Evolutionary conservation across 1,284 basidiomycete genomes (phyloP).

Genomic region (Cryptococcus sp.): DNA sequence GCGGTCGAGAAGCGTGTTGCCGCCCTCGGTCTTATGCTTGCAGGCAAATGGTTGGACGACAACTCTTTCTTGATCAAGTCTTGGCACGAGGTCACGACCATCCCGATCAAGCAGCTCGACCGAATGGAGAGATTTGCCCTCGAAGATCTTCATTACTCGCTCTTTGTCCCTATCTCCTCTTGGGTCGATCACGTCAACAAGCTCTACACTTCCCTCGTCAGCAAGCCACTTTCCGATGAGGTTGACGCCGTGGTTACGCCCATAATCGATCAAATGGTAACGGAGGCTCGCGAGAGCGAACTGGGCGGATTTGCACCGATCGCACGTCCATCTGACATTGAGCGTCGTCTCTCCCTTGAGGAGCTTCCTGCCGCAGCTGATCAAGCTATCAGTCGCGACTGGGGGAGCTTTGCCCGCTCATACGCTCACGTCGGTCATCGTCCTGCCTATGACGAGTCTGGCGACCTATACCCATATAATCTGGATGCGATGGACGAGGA

Average conservation of each 20-base stretch:
- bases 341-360: slow-evolving; percentile 10
- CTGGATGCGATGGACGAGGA: slow-evolving; percentile 10
- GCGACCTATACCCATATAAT: neutral
- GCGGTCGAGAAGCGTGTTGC: slow-evolving; percentile 57
- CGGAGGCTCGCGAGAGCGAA: slow-evolving; percentile 27
- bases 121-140: slow-evolving; percentile 39
- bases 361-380: slow-evolving; percentile 25
- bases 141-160: slow-evolving; percentile 33
- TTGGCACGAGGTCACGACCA: slow-evolving; percentile 58
- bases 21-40: slow-evolving; percentile 80
- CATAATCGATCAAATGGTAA: slow-evolving; percentile 25
- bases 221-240: slow-evolving; percentile 13
- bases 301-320: slow-evolving; percentile 11
- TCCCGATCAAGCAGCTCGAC: slow-evolving; percentile 37
- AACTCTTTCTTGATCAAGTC: slow-evolving; percentile 91
- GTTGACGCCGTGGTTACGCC: slow-evolving; percentile 13
- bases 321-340: neutral
- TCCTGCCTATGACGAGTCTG: neutral
- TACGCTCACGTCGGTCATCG: slow-evolving; percentile 13
- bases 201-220: slow-evolving; percentile 19
- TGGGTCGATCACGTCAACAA: slow-evolving; percentile 38
- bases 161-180: slow-evolving; percentile 29
- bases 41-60: slow-evolving; percentile 90
- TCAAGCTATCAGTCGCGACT: slow-evolving; percentile 26
- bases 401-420: slow-evolving; percentile 21